phyloP scores from a whole-genome alignment of 1,284 basidiomycete species.

The Rhodotorula sp. region DNA sequence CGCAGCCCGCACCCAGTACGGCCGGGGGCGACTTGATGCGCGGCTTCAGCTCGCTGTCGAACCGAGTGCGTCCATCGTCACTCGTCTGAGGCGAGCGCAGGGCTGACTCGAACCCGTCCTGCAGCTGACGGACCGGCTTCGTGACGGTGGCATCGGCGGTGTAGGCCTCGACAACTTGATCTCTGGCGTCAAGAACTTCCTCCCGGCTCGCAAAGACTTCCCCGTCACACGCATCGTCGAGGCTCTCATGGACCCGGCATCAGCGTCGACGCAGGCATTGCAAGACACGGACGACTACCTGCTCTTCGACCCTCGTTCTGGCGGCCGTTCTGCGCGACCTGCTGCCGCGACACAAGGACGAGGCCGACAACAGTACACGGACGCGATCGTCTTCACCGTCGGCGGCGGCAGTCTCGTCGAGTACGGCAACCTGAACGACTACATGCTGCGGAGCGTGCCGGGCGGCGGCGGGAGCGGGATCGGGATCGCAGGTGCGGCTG shows the following conservation, averaged over 20 bases:
- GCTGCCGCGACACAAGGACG: constrained; percentile 48
- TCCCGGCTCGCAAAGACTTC: constrained; percentile 91
- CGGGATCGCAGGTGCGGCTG: background rate
- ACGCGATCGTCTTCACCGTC: constrained; percentile 90
- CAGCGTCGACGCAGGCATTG: constrained; percentile 85
- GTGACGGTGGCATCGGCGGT: constrained; percentile 75
- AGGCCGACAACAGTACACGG: constrained; percentile 75
- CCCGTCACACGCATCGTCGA: constrained; percentile 89
- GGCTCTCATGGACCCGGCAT: constrained; percentile 92
- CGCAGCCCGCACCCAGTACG: constrained; percentile 51
- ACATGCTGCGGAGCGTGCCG: constrained; percentile 55
- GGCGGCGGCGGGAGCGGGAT: constrained; percentile 1
- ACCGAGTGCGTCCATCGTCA: constrained; percentile 60
- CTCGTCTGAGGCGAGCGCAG: background rate
- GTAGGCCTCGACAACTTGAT: constrained; percentile 82
- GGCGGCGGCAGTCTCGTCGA: constrained; percentile 97
- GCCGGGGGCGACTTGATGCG: constrained; percentile 73
- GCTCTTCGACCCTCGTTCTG: constrained; percentile 83
- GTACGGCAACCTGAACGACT: constrained; percentile 92
- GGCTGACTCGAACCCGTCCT: constrained; percentile 15
- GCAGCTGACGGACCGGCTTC: constrained; percentile 84
- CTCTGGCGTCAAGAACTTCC: constrained; percentile 96
- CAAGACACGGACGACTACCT: constrained; percentile 96
- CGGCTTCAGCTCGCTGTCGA: constrained; percentile 89
- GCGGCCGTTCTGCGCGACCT: constrained; percentile 43